These are phyloP conservation scores for Pseudocercospora ulei DNA, from an alignment of 2,329 filamentous ascomycete genomes.

Conservation along the genomic window DNA sequence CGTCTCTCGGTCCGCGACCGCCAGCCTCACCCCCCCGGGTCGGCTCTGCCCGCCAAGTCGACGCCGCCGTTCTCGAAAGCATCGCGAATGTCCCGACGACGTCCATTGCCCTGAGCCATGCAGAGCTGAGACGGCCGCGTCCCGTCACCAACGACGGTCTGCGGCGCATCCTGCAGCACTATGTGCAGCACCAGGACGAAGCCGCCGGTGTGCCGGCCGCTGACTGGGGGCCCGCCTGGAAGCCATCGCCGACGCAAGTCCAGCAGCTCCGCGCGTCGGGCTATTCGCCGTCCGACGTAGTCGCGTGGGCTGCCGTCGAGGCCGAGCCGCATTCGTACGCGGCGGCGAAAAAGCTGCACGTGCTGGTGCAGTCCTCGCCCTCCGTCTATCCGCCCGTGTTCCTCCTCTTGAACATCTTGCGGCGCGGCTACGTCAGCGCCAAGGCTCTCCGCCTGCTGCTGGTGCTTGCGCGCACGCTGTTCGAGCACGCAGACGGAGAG, in stretches of 20 bases:
- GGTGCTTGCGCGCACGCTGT: conserved; percentile 2
- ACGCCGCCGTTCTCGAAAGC: no score
- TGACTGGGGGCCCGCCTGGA: conserved; percentile 15
- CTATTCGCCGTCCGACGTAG: conserved; percentile 23
- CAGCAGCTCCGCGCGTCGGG: conserved; percentile 17
- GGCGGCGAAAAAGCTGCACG: conserved; percentile 21
- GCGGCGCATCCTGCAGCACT: conserved; percentile 7
- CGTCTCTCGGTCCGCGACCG: no score
- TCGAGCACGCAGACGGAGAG: conserved; percentile 2
- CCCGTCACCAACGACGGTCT: conserved; percentile 3
- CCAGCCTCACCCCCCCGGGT: no score
- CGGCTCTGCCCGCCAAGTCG: no score
- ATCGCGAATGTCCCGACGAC: no score
- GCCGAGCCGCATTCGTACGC: conserved; percentile 17
- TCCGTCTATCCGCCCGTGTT: conserved; percentile 38
- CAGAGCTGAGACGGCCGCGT: no score
- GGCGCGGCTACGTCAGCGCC: conserved; percentile 37
- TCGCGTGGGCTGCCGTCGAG: conserved; percentile 25
- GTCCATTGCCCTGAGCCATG: no score
- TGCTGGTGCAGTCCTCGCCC: conserved; percentile 9
- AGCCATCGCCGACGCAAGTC: conserved; percentile 10
- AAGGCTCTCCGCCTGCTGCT: conserved; percentile 40
- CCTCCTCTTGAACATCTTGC: conserved; percentile 42
- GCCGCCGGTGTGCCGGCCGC: conserved; percentile 12
- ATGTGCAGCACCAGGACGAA: conserved; percentile 10